Evolutionary conservation across 2,329 filamentous ascomycete genomes (phyloP), one percentile per base, ranked within the genome.

Genomic region (Botrytis tulipae): DNA sequence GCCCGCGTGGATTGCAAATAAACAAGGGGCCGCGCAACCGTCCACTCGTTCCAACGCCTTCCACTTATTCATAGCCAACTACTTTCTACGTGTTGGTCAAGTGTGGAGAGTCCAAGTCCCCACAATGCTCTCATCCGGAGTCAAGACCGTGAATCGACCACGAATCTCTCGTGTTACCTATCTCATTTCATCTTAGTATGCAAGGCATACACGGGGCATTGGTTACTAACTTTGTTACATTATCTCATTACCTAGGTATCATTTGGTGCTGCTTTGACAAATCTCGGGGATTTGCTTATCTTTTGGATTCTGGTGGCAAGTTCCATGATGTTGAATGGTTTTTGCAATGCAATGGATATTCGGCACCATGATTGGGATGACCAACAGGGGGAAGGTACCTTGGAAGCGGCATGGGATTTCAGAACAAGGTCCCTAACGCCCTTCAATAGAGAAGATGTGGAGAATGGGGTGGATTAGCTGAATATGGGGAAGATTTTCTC

Each of bases 261-360:
- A 66, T 25, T 32, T 65, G 18, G 29, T 66, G 42, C 62, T 66
- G 42, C 29, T 66, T 66, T 66, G 62, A 48, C 29, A 16, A 48
- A 25, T 35, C 42, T 25, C 42, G 32, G 44, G 62, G 25, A 16
- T 16, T 32, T 68, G 46, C 48, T 68, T 42, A 68, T 68, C 48
- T 57, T 57, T 14, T 25, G 25, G 4, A 20, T 32, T 32, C 8
- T 57, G 66, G 35, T 57, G 48, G 48, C 66, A 57, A 68, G 66
- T 25, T 42, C 35, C 48, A 68, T 10, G 16, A 20, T 18, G 35
- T 18, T 12, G 3, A 22, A 18, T 8, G 16, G 9, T 29, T 40
- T 14, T 9, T 1, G 18, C 29, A 1, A 12, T 57, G n/a, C 2
- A 25, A 32, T 54, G 48, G 35, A 25, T 22, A 4, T 29, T 67